Conservation (phyloP, 2,329 filamentous ascomycete genomes). For the Aspergillus pseudoterreus region DNA sequence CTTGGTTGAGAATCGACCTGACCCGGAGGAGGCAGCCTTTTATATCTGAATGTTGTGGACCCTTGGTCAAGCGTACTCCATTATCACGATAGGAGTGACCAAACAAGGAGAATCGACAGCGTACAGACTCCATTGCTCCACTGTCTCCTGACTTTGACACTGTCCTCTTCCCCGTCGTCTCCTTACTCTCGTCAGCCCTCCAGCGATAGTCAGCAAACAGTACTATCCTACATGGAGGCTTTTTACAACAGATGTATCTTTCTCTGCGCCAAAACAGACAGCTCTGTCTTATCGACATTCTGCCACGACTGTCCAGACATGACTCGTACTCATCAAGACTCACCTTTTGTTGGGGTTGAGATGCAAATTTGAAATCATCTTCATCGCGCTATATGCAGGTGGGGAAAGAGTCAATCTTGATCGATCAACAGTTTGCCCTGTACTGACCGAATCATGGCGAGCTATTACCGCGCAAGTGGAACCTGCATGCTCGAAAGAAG, state of each 20-base stretch:
- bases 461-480: background rate
- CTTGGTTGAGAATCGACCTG: background rate
- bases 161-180: too few relatives aligned
- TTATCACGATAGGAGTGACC: background rate
- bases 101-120: too few relatives aligned
- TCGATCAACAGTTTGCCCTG: background rate
- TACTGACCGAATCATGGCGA: background rate
- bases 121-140: background rate
- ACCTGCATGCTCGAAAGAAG: background rate
- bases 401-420: background rate
- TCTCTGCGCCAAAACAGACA: too few relatives aligned
- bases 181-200: too few relatives aligned
- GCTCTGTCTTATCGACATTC: too few relatives aligned
- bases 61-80: background rate
- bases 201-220: too few relatives aligned
- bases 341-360: background rate
- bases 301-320: too few relatives aligned
- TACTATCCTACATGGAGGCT: background rate
- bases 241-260: background rate
- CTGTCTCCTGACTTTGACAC: background rate
- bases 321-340: too few relatives aligned
- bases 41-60: background rate
- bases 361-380: background rate
- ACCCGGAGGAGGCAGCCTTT: background rate
- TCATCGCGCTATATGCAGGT: background rate